Percentiles rank a stretch among this genome's conserved stretches.
These are phyloP conservation scores for Cryptosporidium sp. DNA, from an alignment of 169 alveolate genomes.

Conservation along the genomic window DNA sequence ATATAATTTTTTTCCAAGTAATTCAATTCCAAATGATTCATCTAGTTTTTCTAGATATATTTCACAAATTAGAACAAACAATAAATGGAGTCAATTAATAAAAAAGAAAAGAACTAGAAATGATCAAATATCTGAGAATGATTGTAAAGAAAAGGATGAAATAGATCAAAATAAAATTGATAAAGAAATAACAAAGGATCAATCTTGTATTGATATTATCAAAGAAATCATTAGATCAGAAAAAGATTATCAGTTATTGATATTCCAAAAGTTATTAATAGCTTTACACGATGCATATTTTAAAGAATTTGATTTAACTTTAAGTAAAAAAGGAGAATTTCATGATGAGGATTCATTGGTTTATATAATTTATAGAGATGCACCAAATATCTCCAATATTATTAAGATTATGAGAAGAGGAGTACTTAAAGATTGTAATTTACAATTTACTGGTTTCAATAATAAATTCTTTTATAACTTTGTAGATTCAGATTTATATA, in stretches of 20 bases:
- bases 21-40: slow-evolving; percentile 30
- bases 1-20: slow-evolving; percentile 52
- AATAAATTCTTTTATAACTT: slow-evolving; percentile 41
- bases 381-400: slow-evolving; percentile 52
- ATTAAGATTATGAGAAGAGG: slow-evolving; percentile 43
- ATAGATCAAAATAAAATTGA: not conserved
- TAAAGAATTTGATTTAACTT: slow-evolving; percentile 12
- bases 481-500: slow-evolving; percentile 39
- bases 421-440: slow-evolving; percentile 7
- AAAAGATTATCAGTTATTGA: slow-evolving; percentile 27
- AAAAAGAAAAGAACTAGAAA: slow-evolving; percentile 46
- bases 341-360: not conserved
- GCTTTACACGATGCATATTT: slow-evolving; percentile 56
- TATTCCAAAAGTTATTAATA: slow-evolving; percentile 34
- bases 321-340: not conserved
- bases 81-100: slow-evolving; percentile 37
- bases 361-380: slow-evolving; percentile 2
- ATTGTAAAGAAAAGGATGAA: not conserved
- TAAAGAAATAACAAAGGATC: not conserved
- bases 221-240: slow-evolving; percentile 29
- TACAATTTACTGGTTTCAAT: slow-evolving; percentile 64
- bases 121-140: slow-evolving; percentile 9
- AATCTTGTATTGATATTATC: not conserved
- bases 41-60: slow-evolving; percentile 45
- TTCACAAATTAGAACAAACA: slow-evolving; percentile 32